Conservation (phyloP, 163 green algal species). For the Chloromonas sp. region DNA sequence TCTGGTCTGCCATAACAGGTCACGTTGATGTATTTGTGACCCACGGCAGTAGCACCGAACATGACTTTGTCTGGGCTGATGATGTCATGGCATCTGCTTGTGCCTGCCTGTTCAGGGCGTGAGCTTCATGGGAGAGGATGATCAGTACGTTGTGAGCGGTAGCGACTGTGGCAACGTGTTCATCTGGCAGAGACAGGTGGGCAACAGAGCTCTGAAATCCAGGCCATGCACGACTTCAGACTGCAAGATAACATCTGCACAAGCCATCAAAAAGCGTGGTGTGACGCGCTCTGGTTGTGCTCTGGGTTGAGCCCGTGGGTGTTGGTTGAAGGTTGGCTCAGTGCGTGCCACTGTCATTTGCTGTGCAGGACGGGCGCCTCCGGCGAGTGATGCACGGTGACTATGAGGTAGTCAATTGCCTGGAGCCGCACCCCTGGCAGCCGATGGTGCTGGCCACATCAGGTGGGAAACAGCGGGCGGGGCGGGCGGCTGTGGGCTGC, state of each 20-base stretch:
- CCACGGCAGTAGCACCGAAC: neutral
- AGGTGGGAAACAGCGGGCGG: slow-evolving; percentile 1
- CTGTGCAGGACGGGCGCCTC: neutral
- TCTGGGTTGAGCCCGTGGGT: too few relatives aligned
- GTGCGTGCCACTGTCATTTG: too few relatives aligned
- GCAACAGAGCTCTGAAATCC: neutral
- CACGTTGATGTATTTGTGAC: neutral
- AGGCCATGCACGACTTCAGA: neutral
- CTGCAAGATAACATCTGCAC: too few relatives aligned
- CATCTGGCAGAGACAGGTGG: slow-evolving; percentile 41
- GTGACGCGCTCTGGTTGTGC: too few relatives aligned
- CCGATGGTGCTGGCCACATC: slow-evolving; percentile 52
- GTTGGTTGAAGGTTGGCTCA: too few relatives aligned
- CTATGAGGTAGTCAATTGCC: slow-evolving; percentile 51
- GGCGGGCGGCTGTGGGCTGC: too few relatives aligned
- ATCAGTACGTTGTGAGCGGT: slow-evolving; percentile 71
- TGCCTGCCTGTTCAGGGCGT: slow-evolving; percentile 25
- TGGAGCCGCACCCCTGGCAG: slow-evolving; percentile 61
- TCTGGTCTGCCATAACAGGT: neutral
- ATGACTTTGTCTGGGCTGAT: neutral
- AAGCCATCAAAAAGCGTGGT: too few relatives aligned
- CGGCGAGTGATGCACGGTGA: neutral
- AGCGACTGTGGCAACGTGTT: slow-evolving; percentile 64
- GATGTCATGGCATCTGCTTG: neutral
- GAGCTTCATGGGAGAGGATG: slow-evolving; percentile 47